Conservation (phyloP, 257 asterid genomes). For the Solanum pimpinellifolium region DNA sequence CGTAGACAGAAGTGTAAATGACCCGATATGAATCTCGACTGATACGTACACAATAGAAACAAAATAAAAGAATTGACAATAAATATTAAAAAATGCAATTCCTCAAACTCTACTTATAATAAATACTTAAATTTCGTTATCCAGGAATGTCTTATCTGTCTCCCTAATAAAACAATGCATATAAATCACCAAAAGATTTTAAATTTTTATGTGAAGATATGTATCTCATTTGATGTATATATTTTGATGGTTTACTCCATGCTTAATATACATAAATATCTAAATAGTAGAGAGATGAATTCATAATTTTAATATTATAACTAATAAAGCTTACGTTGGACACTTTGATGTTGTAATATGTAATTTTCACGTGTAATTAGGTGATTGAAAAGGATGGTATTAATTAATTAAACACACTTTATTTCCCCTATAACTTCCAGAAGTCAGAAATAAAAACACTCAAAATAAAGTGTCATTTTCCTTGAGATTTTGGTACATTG, state of each 20-base stretch:
- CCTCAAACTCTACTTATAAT: neutral
- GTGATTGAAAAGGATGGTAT: constrained; percentile 12
- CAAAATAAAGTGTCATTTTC: constrained; percentile 7
- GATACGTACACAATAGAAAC: neutral
- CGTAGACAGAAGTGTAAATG: neutral
- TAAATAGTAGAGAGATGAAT: neutral
- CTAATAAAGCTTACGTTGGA: neutral
- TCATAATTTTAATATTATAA: neutral
- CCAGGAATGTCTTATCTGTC: neutral
- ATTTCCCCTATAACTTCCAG: neutral
- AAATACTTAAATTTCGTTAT: neutral
- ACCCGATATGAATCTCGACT: neutral
- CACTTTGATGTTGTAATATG: neutral
- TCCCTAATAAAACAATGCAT: neutral
- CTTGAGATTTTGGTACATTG: neutral
- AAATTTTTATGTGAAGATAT: neutral
- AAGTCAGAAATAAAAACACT: neutral
- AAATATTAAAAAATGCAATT: neutral
- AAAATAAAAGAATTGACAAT: neutral
- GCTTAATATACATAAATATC: neutral
- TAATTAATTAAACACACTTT: neutral
- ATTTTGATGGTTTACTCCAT: neutral
- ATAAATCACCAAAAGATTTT: neutral
- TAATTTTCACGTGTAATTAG: neutral
- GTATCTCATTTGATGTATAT: neutral